Conservation (phyloP, 169 alveolate genomes). For the Plasmodium gonderi region DNA sequence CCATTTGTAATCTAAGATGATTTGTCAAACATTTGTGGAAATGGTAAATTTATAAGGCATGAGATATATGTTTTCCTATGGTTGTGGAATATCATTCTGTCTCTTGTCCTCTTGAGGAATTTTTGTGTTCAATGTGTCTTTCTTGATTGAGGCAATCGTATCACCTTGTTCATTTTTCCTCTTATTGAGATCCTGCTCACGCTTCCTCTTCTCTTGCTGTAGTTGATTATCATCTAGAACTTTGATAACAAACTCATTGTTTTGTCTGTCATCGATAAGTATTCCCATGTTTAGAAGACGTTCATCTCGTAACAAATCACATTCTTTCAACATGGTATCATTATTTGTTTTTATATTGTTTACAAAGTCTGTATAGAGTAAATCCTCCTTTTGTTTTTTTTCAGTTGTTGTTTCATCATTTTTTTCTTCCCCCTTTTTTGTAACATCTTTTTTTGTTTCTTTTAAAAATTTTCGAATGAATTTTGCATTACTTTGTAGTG, state of each 20-base stretch:
- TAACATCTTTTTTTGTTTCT: constrained; percentile 77
- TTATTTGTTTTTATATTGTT: constrained; percentile 66
- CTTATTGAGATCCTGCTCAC: constrained; percentile 83
- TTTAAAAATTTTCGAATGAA: constrained; percentile 76
- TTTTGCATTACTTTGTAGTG: constrained; percentile 74
- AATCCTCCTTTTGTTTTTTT: constrained; percentile 78
- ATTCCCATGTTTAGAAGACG: constrained; percentile 91
- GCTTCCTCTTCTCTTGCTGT: constrained; percentile 82
- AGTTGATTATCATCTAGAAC: constrained; percentile 84
- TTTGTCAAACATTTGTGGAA: too few species aligned
- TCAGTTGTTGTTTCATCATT: constrained; percentile 80
- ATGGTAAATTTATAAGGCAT: too few species aligned
- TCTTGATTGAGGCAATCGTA: too few species aligned
- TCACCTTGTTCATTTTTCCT: constrained; percentile 24
- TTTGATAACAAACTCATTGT: constrained; percentile 88
- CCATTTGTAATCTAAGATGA: too few species aligned
- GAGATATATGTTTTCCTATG: too few species aligned
- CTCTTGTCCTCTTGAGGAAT: too few species aligned
- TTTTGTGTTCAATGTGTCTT: too few species aligned
- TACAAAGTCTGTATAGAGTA: constrained; percentile 69
- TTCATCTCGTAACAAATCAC: constrained; percentile 95
- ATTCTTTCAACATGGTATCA: constrained; percentile 82
- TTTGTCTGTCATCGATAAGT: constrained; percentile 93
- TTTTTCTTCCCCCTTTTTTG: constrained; percentile 74
- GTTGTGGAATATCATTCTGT: too few species aligned